Conservation (phyloP, 2,329 filamentous ascomycete genomes). For the Huntiella decipiens region DNA sequence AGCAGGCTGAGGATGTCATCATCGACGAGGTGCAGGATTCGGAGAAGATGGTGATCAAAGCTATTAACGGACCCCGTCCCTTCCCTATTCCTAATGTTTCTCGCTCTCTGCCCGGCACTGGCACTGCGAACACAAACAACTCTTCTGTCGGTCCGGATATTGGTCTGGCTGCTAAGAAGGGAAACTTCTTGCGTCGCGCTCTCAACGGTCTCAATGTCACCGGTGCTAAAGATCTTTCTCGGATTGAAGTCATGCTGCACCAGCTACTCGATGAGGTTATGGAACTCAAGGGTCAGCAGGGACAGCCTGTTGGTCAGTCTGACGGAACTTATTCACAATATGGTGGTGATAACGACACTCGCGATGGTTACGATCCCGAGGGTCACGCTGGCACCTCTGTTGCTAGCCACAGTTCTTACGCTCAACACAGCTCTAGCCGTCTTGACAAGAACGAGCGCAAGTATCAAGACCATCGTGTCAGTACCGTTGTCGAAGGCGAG, state of each 20-base stretch:
- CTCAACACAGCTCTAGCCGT: background rate
- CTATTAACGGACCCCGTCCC: conserved; percentile 71
- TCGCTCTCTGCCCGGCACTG: conserved; percentile 34
- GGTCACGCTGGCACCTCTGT: conserved; percentile 17
- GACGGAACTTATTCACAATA: conserved; percentile 50
- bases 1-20: conserved; percentile 75
- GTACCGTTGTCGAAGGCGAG: conserved; percentile 69
- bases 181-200: conserved; percentile 87
- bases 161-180: conserved; percentile 52
- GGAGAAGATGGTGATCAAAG: conserved; percentile 63
- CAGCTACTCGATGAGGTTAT: conserved; percentile 87
- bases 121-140: conserved; percentile 13
- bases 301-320: conserved; percentile 28
- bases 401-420: conserved; percentile 28
- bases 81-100: conserved; percentile 28
- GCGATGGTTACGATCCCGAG: conserved; percentile 50
- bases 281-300: conserved; percentile 44
- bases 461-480: conserved; percentile 63
- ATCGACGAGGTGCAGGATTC: conserved; percentile 78
- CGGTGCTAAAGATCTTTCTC: conserved; percentile 68
- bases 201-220: conserved; percentile 77
- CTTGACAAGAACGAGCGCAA: conserved; percentile 41
- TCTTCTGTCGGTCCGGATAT: conserved; percentile 27
- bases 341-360: conserved; percentile 53
- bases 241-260: conserved; percentile 82